Base-by-base conservation (phyloP, 83 land plant genomes). In the Thuja plicata region DNA sequence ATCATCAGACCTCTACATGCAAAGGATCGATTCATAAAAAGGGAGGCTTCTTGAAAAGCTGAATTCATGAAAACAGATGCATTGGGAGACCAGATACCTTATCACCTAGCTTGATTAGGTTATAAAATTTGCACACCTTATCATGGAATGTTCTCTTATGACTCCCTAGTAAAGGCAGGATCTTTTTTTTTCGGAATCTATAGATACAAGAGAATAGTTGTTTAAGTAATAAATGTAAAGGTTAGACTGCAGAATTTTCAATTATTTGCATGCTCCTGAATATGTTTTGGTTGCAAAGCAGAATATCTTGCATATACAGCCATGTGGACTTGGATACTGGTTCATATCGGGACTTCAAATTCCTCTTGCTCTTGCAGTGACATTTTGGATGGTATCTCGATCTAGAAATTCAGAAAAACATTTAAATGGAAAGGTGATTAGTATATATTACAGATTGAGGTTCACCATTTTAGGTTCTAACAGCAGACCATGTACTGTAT, bases 261-360 rank as follows among this genome's bases (percentile, higher is more conserved):
- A 24, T 37, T 13, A 15, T 52, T 48, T 54, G 40, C 73, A 27
- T 27, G 13, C 62, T 60, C 19, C 17, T 52, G 73, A 84, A 45
- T 43, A 84, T 84, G 12, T 52, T 84, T 30, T 45, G 35, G n/a
- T 45, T 52, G 50, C 34, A 40, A 38, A 24, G 32, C 92, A 96
- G 97, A 92, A 94, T 83, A 77, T 92, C 24, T 79, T 92, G 13
- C 82, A 70, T 4, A 73, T 97, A 46, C 84, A 91, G 87, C 88
- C 93, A 78, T 97, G 98, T 90, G 94, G 96, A 89, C 85, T 87
- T 17, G 94, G 87, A 37, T 97, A 97, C 87, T 97, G 98, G 98
- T 52, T 94, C 48, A 85, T 97, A 54, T 89, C 95, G 7, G 89
- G 86, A 37, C 54, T 89, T 21, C 98, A 97, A 90, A 70, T 97